Evolutionary conservation across 139 green algal genomes (phyloP).

Genomic region (Tetraselmis chui): DNA sequence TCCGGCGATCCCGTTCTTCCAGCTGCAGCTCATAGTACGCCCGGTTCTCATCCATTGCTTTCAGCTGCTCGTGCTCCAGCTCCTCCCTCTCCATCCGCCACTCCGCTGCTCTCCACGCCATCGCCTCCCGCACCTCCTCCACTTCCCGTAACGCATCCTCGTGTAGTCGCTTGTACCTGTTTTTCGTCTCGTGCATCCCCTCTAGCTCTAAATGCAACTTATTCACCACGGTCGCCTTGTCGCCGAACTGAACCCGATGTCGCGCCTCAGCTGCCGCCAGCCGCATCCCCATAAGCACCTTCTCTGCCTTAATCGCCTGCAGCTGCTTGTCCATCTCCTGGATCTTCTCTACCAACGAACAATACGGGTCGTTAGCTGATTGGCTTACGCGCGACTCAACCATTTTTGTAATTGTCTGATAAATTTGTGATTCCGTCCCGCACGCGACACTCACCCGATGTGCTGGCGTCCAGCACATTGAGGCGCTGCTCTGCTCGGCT

Average conservation of each 20-base stretch:
- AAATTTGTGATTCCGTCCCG: too few species aligned
- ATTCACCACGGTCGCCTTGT: background rate
- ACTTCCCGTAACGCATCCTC: background rate
- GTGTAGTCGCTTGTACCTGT: background rate
- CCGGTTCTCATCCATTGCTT: background rate
- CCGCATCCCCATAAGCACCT: background rate
- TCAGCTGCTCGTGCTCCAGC: background rate
- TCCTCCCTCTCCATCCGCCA: background rate
- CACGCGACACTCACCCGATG: background rate
- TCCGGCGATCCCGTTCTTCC: background rate
- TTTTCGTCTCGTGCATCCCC: background rate
- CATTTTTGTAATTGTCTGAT: too few species aligned
- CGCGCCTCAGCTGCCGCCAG: background rate
- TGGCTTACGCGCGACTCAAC: too few species aligned
- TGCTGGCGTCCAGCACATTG: background rate
- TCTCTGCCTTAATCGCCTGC: background rate
- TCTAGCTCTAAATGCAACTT: background rate
- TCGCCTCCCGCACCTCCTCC: background rate
- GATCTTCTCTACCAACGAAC: background rate
- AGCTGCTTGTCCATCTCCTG: background rate
- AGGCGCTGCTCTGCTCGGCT: background rate
- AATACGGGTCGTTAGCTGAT: too few species aligned
- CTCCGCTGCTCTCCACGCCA: background rate
- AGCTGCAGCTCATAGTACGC: background rate
- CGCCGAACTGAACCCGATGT: background rate